phyloP scores from a whole-genome alignment of 2,329 filamentous ascomycete genomes.

The Aspergillus transmontanensis region DNA sequence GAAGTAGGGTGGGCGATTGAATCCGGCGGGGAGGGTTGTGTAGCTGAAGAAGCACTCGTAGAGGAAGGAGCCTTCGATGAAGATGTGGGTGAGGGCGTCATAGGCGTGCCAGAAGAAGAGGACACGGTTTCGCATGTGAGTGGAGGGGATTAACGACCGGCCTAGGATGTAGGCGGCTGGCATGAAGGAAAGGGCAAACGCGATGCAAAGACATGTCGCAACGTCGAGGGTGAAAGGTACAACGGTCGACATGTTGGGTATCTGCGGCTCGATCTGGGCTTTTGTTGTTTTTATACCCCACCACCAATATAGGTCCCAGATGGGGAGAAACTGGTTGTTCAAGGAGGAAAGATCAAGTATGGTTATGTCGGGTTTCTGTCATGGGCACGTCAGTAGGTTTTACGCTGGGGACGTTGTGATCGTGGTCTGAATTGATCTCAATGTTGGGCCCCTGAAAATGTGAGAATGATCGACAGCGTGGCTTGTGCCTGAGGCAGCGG shows the following conservation, averaged over 20 bases:
- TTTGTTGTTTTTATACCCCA: not conserved
- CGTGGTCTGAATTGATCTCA: not conserved
- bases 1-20: conserved; percentile 48
- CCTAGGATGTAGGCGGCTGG: conserved; percentile 55
- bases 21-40: conserved; percentile 45
- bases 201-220: conserved; percentile 57
- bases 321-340: not conserved
- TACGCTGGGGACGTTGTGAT: not conserved
- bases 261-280: not conserved
- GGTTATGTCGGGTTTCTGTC: not conserved
- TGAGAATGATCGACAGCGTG: not conserved
- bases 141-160: conserved; percentile 53
- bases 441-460: not conserved
- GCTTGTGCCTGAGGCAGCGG: not conserved
- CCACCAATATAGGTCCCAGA: not conserved
- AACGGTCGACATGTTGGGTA: conserved; percentile 19
- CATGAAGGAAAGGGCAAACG: conserved; percentile 57
- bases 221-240: conserved; percentile 41
- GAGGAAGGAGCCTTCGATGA: conserved; percentile 87
- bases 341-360: not conserved
- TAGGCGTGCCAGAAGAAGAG: conserved; percentile 96
- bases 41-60: conserved; percentile 90
- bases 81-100: conserved; percentile 86
- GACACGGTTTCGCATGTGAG: conserved; percentile 63
- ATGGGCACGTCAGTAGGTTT: not conserved